phyloP scores from a whole-genome alignment of 2,329 filamentous ascomycete species.

The Incumbomyces lentus region DNA sequence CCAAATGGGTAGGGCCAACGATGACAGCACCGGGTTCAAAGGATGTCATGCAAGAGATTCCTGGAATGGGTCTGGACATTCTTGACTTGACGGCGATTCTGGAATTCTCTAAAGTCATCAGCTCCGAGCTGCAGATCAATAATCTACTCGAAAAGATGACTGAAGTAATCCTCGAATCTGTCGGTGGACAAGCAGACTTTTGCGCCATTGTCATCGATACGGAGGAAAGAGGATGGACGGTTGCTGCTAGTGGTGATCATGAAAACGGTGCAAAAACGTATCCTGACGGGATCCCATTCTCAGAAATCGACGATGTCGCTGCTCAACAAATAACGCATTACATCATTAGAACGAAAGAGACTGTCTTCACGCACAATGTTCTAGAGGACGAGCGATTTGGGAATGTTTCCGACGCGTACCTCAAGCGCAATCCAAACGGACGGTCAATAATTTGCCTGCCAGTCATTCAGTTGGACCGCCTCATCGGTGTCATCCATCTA shows the following conservation, averaged over 20 bases:
- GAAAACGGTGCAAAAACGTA: slow-evolving; percentile 46
- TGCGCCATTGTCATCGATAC: slow-evolving; percentile 53
- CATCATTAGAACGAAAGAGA: slow-evolving; percentile 51
- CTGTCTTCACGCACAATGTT: slow-evolving; percentile 53
- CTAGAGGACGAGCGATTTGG: slow-evolving; percentile 56
- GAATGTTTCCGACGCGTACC: slow-evolving; percentile 48
- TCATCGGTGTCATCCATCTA: slow-evolving; percentile 52
- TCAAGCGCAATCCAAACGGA: slow-evolving; percentile 45
- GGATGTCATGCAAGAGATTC: slow-evolving; percentile 14
- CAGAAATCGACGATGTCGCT: slow-evolving; percentile 48
- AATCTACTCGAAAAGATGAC: slow-evolving; percentile 53
- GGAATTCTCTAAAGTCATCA: slow-evolving; percentile 55
- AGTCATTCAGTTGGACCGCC: slow-evolving; percentile 48
- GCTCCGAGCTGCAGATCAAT: slow-evolving; percentile 54
- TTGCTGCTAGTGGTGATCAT: slow-evolving; percentile 50
- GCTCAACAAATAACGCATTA: slow-evolving; percentile 53
- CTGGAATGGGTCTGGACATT: slow-evolving; percentile 43
- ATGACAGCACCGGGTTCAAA: slow-evolving; percentile 8
- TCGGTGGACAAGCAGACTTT: slow-evolving; percentile 46
- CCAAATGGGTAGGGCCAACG: slow-evolving; percentile 18
- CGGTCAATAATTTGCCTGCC: slow-evolving; percentile 53
- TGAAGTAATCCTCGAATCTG: slow-evolving; percentile 54
- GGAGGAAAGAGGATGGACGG: slow-evolving; percentile 48
- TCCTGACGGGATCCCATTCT: slow-evolving; percentile 45
- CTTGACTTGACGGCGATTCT: slow-evolving; percentile 55